Base-by-base conservation (phyloP, 2,329 filamentous ascomycete species). In the Coniochaeta hoffmannii region DNA sequence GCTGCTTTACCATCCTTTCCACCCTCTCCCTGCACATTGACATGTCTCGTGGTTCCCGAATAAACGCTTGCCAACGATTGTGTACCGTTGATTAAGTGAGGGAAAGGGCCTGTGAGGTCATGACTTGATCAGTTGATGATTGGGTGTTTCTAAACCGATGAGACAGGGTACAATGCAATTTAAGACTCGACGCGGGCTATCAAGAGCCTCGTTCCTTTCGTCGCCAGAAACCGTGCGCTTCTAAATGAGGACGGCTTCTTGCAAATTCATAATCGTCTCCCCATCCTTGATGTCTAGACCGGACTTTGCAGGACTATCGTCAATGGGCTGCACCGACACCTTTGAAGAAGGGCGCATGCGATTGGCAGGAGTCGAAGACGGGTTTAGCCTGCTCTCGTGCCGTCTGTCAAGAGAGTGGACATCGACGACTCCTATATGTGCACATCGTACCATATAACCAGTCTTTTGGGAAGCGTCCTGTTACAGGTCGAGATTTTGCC, bases 401-500 rank as follows among this genome's bases (percentile, higher is more conserved):
- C 41, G 41, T 28, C 38, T 26, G 24, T 28, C 2, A n/a, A 46
- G 14, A 17, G 15, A 19, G 7, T 4, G 4, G 24, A 26, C 17
- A 22, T 26, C 7, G 41, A 28, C 41, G 12, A 2, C 26, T 46
- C 41, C 24, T 28, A 46, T 46, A 46, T 46, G 41, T 28, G 41
- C 41, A 19, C 11, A 46, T 46, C 41, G 24, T 46, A 46, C 15
- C 19, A 41, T 41, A 6, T 35, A 7, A 19, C 36, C 2, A 10
- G 17, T 46, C 41, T 28, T 46, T 26, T 6, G n/a, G 3, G 19
- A 12, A 28, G 12, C 11, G 4, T 28, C 12, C 17, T 63, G 62
- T 62, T 50, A 56, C 61, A 63, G 53, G 54, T 60, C 60, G 58
- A 56, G 58, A 63, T 63, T 61, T 28, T 64, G 61, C 50, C 60